Evolutionary conservation across 225 moss, liverwort and hornwort species (phyloP), one percentile per base, ranked within the genome.

Genomic region (Bryum argenteum): DNA sequence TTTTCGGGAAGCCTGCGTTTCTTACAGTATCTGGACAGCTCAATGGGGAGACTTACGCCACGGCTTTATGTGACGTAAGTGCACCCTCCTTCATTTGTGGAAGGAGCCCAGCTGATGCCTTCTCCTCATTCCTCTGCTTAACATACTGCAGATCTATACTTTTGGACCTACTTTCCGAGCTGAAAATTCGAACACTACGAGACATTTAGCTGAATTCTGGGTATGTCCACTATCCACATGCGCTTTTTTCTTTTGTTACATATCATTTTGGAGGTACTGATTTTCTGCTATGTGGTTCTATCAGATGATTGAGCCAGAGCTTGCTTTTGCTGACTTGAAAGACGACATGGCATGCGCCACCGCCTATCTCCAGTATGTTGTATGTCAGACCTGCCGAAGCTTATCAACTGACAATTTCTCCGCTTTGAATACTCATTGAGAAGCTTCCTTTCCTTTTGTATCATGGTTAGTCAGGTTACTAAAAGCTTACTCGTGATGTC

Each of bases 261-360:
- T 10, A 8, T 22, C 52, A 17, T 10, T 21, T 67, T 52, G 67
- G 28, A 38, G 62, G 41, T 72, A 16, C 45, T 84, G 64, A 78
- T 72, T 45, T 54, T 67, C n/a, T 41, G 28, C 42, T 43, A 8
- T 54, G 68, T 42, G 28, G 11, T 17, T 41, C 15, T 61, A 43
- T 61, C 89, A 96, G 96, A 97, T 97, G 97, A 94, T 97, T 77
- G 97, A 97, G 77, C 97, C 97, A n/a, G 97, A 97, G 82, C 90
- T 97, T 83, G 94, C 97, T 61, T 97, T 97, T 81, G 84, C 94
- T 58, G 97, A 97, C 79, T 70, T 97, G 76, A 91, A 80, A 75
- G 94, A 97, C 78, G 92, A 94, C 70, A 97, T 94, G 96, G 91
- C 96, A 45, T 97, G 96, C 67, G 94, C 96, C 60, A 91, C 92